Percentiles rank a stretch among this genome's conserved stretches.
Conservation (phyloP, 2,329 filamentous ascomycete species). For the Phoma sp. region DNA sequence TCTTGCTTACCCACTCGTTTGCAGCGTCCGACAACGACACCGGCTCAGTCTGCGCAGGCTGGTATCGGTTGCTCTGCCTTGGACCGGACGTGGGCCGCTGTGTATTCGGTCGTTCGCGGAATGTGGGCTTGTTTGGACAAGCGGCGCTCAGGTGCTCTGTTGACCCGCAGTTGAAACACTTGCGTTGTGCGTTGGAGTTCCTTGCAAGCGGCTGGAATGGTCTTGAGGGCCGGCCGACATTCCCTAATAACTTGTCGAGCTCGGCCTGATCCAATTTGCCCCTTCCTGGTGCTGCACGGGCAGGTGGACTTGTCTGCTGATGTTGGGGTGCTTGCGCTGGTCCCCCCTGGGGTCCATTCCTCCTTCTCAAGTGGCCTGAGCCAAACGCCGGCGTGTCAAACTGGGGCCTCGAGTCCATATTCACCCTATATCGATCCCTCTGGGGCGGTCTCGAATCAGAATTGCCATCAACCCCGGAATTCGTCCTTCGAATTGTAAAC, state of each 20-base stretch:
- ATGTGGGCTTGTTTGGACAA: constrained; percentile 35
- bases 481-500: constrained; percentile 7
- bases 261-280: constrained; percentile 37
- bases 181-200: constrained; percentile 28
- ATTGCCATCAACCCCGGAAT: neutral
- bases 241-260: constrained; percentile 33
- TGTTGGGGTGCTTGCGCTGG: constrained; percentile 3
- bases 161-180: constrained; percentile 40
- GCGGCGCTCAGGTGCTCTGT: constrained; percentile 29
- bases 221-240: constrained; percentile 12
- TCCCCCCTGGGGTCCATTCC: constrained; percentile 26
- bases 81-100: constrained; percentile 8
- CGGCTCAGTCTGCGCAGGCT: neutral
- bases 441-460: constrained; percentile 11
- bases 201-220: constrained; percentile 34
- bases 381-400: constrained; percentile 36
- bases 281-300: constrained; percentile 20
- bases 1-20: constrained; percentile 33
- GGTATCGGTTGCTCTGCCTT: constrained; percentile 3
- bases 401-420: constrained; percentile 39
- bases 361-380: constrained; percentile 33
- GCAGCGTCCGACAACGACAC: constrained; percentile 36
- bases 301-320: constrained; percentile 1
- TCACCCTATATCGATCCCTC: constrained; percentile 34
- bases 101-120: constrained; percentile 22